phyloP scores from a whole-genome alignment of 106 monocot genomes.

The Dioscorea zingiberensis region DNA sequence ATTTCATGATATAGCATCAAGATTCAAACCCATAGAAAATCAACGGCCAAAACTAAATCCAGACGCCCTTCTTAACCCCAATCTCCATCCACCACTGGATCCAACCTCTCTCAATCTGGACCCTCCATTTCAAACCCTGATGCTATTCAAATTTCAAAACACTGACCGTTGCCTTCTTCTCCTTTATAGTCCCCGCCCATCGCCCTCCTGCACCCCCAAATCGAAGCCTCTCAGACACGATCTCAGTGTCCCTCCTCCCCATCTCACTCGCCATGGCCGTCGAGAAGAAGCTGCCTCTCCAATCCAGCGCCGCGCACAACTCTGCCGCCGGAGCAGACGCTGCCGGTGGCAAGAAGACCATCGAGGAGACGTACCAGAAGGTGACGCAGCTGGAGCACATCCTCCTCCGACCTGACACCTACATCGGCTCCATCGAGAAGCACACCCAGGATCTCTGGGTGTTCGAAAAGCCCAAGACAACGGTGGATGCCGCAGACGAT shows the following conservation, averaged over 20 bases:
- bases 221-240: constrained; percentile 17
- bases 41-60: neutral
- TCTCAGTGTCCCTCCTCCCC: constrained; percentile 33
- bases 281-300: constrained; percentile 63
- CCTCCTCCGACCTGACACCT: constrained; percentile 96
- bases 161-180: constrained; percentile 9
- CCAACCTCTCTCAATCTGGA: neutral
- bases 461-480: constrained; percentile 4
- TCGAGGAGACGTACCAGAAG: constrained; percentile 97
- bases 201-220: neutral
- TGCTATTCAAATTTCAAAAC: constrained; percentile 16
- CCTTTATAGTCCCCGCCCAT: neutral
- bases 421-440: constrained; percentile 92
- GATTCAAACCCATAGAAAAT: too few relatives aligned
- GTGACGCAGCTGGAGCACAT: constrained; percentile 99
- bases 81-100: neutral
- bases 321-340: constrained; percentile 2
- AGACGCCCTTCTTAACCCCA: neutral
- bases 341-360: constrained; percentile 45
- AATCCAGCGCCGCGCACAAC: constrained; percentile 64
- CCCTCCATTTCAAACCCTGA: neutral
- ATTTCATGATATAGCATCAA: too few relatives aligned
- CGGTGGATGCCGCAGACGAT: too few relatives aligned
- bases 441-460: constrained; percentile 91
- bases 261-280: constrained; percentile 24